Base-by-base conservation (phyloP, 371 early-diverging fungal species). In the Mucor saturninus region DNA sequence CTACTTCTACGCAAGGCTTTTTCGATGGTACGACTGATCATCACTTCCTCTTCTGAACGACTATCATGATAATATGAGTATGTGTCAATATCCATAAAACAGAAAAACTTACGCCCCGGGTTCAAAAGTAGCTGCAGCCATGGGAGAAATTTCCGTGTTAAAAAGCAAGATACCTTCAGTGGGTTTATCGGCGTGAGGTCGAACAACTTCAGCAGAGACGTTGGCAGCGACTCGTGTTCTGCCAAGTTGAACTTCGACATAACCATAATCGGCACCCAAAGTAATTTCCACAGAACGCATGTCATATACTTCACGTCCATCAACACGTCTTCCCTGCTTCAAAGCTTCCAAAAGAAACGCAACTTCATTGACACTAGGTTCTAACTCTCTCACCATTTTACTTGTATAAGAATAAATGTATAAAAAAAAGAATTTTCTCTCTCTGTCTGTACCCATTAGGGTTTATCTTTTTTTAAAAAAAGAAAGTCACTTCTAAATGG, bases 121-220 rank as follows among this genome's bases (percentile, higher is more conserved):
- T 56, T 95, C 96, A 60, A 91, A 88, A 4, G 77, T 75, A 1
- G 92, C 85, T 15, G 90, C 84, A 1, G 95, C 92, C 93, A 98
- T 91, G 37, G 91, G 90, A 21, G 93, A 91, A 45, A 96, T 81
- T 66, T 95, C 96, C 4, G 93, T 90, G 68, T 82, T 91, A 71
- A 97, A 91, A 43, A 76, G 56, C 13, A 97, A 72, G 9, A 89
- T 74, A 1, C 98, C 98, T 67, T 98, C 97, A 14, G 90, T 90
- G 4, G 96, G 93, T 46, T 86, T 85, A 64, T 87, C 91, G 2
- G 84, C 75, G 30, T 75, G 75, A 15, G 98, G 98, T 56, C 93
- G 81, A n/a, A 88, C 86, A n/a, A 95, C 91, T 67, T 95, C 92
- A 57, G 92, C 91, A 0, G 93, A 84, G 0, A 96, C 93, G 55